These are phyloP conservation scores for Sclerotinia subarctica DNA, from an alignment of 2,329 filamentous ascomycete genomes.

Conservation along the genomic window DNA sequence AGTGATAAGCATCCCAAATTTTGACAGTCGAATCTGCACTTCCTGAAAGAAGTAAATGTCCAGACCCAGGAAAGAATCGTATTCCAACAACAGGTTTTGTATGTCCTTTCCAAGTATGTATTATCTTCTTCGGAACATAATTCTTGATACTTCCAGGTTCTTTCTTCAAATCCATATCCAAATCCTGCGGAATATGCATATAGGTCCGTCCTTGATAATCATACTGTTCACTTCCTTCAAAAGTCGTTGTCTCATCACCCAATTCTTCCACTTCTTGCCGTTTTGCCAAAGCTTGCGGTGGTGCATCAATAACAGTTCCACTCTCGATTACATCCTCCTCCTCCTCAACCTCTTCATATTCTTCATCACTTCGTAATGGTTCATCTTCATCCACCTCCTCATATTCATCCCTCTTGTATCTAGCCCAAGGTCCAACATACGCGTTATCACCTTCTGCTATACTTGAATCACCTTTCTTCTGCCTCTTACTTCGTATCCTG, in stretches of 20 bases:
- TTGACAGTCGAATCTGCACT: constrained; percentile 88
- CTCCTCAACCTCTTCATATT: constrained; percentile 74
- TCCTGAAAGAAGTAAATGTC: constrained; percentile 85
- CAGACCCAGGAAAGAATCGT: constrained; percentile 83
- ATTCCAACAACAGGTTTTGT: constrained; percentile 82
- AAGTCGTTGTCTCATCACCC: constrained; percentile 77
- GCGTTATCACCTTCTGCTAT: constrained; percentile 82
- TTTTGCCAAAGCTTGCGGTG: constrained; percentile 51
- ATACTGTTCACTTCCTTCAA: constrained; percentile 77
- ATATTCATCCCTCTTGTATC: constrained; percentile 69
- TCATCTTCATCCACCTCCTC: constrained; percentile 73
- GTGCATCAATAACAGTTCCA: constrained; percentile 58
- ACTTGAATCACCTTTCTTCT: constrained; percentile 79
- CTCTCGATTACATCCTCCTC: constrained; percentile 65
- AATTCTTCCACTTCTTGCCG: constrained; percentile 56
- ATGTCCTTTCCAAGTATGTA: constrained; percentile 85
- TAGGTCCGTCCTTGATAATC: constrained; percentile 96
- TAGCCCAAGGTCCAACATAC: constrained; percentile 94
- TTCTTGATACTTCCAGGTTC: constrained; percentile 79
- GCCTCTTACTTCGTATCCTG: constrained; percentile 67
- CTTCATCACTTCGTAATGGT: constrained; percentile 71
- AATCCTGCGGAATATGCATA: constrained; percentile 93
- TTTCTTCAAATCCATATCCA: constrained; percentile 81
- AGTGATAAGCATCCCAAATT: constrained; percentile 92
- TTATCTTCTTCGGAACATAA: constrained; percentile 89